Base-by-base conservation (phyloP, 1,284 basidiomycete genomes). In the Fomitiporia mediterranea region DNA sequence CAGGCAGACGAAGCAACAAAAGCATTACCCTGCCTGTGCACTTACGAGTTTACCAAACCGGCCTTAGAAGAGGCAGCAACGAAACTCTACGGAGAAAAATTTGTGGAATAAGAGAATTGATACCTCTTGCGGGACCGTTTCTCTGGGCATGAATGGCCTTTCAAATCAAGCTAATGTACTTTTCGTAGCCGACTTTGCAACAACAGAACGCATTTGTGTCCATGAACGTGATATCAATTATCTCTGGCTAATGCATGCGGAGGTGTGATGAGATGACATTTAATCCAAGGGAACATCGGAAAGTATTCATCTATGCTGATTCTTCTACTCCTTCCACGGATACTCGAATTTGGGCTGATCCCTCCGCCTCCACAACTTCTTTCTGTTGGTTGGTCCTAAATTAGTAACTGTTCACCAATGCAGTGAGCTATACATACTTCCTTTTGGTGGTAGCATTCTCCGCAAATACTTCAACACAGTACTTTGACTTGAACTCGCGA, bases 321-420 rank as follows among this genome's bases (percentile, higher is more conserved):
- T 46, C 13, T 30, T 28, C 25, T 25, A 86, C 72, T 94, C 93
- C 69, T 87, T 87, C 72, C 82, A 94, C 4, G 93, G 92, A 68
- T 94, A 95, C 7, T 83, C 80, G 42, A 95, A 88, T 72, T 92
- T 92, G 42, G 82, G 80, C 65, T 86, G 84, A 66, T 93, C 90
- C 70, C 89, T 94, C 57, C 90, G 83, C 60, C 92, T 81, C 91
- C 92, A 95, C 28, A 94, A 77, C 75, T 94, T 95, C 68, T 85
- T 88, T 81, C 91, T 94, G 66, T 23, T 60, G n/a, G 17, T 28
- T 38, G 35, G 35, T 60, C 25, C 30, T 30, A 37, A 42, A 65
- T 51, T 64, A 60, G 60, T 35, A 7, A 43, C 25, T 15, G 13
- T 19, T 1, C 13, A 7, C 19, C 7, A 52, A 51, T 15, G 28